These are phyloP conservation scores for Margaritispora aquatica DNA, from an alignment of 495 filamentous ascomycete genomes.

Conservation along the genomic window DNA sequence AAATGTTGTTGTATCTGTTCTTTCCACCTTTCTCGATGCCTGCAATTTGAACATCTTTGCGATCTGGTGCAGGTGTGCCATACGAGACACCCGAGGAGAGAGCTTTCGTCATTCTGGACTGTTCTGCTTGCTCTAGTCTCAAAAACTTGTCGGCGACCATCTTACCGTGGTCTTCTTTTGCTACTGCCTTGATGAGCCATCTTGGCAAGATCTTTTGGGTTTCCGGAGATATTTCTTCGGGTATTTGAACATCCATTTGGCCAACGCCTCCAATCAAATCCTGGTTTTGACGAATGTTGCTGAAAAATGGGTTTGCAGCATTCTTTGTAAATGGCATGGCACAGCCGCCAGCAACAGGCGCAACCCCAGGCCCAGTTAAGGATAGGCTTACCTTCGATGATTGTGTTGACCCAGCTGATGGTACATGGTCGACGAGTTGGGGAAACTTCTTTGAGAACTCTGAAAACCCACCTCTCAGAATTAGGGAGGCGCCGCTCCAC, in stretches of 20 bases:
- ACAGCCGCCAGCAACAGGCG: slow-evolving; percentile 83
- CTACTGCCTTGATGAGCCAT: slow-evolving; percentile 70
- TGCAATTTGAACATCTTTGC: slow-evolving; percentile 51
- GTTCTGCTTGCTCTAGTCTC: slow-evolving; percentile 74
- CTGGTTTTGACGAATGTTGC: slow-evolving; percentile 95
- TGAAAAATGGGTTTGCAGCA: slow-evolving; percentile 84
- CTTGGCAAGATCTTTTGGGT: slow-evolving; percentile 49
- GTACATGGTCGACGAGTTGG: slow-evolving; percentile 40
- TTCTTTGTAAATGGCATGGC: slow-evolving; percentile 62
- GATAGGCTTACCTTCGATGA: slow-evolving; percentile 39
- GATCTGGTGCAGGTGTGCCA: slow-evolving; percentile 34
- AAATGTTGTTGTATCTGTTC: slow-evolving; percentile 96
- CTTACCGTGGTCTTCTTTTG: slow-evolving; percentile 65
- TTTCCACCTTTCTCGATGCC: slow-evolving; percentile 93
- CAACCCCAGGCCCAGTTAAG: slow-evolving; percentile 47
- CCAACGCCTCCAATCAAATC: slow-evolving; percentile 92
- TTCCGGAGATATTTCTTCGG: slow-evolving; percentile 47
- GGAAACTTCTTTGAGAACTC: slow-evolving; percentile 43
- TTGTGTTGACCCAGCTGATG: slow-evolving; percentile 30
- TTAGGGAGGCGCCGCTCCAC: slow-evolving; percentile 65
- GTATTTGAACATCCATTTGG: slow-evolving; percentile 72
- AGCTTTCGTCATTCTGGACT: slow-evolving; percentile 87
- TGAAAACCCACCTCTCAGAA: slow-evolving; percentile 58
- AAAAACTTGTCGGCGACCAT: slow-evolving; percentile 78
- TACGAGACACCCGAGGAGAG: slow-evolving; percentile 58